Evolutionary conservation across 306 rosid species (phyloP).

Genomic region (Cicer chorassanicum): DNA sequence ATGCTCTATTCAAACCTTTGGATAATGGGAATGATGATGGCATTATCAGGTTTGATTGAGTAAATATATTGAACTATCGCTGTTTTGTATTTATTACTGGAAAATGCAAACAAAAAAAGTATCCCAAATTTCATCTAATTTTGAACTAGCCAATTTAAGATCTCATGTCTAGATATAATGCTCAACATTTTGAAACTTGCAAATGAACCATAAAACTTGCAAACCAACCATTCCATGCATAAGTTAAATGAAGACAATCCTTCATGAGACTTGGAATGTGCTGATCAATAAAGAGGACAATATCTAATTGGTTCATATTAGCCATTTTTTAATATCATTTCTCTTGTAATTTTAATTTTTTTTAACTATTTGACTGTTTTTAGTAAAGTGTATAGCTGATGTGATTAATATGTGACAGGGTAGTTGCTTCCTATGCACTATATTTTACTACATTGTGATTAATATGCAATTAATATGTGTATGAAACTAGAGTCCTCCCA

Average conservation of each 20-base stretch:
- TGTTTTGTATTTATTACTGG: conserved; percentile 5
- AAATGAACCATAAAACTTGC: no score
- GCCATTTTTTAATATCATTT: background rate
- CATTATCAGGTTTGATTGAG: conserved; percentile 70
- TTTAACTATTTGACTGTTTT: background rate
- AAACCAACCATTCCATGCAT: no score
- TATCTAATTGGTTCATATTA: no score
- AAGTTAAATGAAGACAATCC: no score
- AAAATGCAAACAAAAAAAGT: background rate
- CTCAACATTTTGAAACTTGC: background rate
- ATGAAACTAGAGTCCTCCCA: background rate
- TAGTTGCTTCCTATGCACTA: background rate
- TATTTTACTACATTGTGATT: no score
- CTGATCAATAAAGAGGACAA: no score
- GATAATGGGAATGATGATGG: conserved; percentile 78
- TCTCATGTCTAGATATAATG: background rate
- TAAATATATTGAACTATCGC: conserved; percentile 15
- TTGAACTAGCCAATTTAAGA: background rate
- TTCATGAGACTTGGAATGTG: no score
- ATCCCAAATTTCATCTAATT: conserved; percentile 8
- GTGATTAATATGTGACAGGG: background rate
- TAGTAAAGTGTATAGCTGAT: background rate
- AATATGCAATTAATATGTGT: background rate
- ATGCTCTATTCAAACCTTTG: conserved; percentile 83
- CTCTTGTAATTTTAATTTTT: background rate